Evolutionary conservation across 176 grass and related monocot species (phyloP).

Genomic region (Carex pumila): DNA sequence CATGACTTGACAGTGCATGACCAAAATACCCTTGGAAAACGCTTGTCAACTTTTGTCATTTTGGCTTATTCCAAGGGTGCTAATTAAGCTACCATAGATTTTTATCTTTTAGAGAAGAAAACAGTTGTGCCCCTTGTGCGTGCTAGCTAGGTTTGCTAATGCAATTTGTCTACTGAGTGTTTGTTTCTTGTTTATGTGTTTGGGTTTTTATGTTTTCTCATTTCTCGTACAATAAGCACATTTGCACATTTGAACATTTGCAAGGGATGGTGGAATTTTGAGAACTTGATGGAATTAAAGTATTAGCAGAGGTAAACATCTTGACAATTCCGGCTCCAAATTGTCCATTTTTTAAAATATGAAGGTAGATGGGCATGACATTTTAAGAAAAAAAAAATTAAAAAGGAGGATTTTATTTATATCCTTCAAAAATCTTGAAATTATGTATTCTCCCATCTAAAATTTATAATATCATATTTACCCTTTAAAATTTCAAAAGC

Average conservation of each 20-base stretch:
- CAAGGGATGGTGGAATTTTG: neutral
- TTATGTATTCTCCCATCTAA: too few relatives aligned
- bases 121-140: neutral
- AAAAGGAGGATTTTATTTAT: too few relatives aligned
- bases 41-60: neutral
- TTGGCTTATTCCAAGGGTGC: neutral
- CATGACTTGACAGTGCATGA: neutral
- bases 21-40: neutral
- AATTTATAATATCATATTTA: too few relatives aligned
- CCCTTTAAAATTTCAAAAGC: too few relatives aligned
- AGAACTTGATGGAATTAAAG: neutral
- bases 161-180: neutral
- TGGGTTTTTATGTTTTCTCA: neutral
- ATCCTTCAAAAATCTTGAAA: too few relatives aligned
- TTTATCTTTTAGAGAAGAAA: neutral
- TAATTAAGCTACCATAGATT: neutral
- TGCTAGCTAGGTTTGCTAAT: neutral
- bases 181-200: neutral
- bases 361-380: neutral
- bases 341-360: neutral
- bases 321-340: neutral
- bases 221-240: neutral
- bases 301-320: neutral
- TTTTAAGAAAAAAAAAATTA: neutral
- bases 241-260: neutral